Percentiles rank a stretch among this genome's conserved stretches.
These are phyloP conservation scores for Pyrus pyrifolia DNA, from an alignment of 306 rosid species.

Conservation along the genomic window DNA sequence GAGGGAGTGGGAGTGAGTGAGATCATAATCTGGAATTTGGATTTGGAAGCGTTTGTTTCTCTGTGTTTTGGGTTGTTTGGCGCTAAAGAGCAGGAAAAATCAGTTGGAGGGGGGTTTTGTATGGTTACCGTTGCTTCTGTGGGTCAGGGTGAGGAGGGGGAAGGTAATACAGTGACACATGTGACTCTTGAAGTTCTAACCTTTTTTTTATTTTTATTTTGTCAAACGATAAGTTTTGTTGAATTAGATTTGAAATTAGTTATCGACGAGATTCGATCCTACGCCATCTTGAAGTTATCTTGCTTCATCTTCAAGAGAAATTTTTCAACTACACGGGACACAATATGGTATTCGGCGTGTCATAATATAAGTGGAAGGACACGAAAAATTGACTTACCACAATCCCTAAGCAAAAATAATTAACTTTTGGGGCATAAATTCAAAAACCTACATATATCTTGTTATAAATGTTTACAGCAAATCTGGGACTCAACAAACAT, in stretches of 20 bases:
- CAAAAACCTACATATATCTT: not conserved
- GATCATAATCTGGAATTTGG: conserved; percentile 25
- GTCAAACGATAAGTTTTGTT: no score
- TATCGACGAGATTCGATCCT: fast-evolving
- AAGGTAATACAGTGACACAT: not conserved
- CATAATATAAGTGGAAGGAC: no score
- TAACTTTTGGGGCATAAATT: not conserved
- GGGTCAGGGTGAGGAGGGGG: not conserved
- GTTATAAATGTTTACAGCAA: not conserved
- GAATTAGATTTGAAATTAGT: fast-evolving
- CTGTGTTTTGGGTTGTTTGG: not conserved
- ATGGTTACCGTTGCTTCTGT: conserved; percentile 28
- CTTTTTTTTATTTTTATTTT: no score
- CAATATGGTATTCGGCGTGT: no score
- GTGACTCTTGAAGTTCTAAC: not conserved
- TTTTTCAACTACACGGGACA: no score
- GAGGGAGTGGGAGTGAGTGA: conserved; percentile 15
- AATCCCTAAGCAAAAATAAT: not conserved
- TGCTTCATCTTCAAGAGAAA: no score
- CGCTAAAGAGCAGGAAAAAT: not conserved
- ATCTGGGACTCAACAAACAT: not conserved
- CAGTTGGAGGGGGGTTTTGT: not conserved
- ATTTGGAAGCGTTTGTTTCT: not conserved
- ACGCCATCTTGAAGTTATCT: no score
- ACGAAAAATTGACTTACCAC: not conserved